These are phyloP conservation scores for Excoecaria agallocha DNA, from an alignment of 345 rosid genomes.

Conservation along the genomic window DNA sequence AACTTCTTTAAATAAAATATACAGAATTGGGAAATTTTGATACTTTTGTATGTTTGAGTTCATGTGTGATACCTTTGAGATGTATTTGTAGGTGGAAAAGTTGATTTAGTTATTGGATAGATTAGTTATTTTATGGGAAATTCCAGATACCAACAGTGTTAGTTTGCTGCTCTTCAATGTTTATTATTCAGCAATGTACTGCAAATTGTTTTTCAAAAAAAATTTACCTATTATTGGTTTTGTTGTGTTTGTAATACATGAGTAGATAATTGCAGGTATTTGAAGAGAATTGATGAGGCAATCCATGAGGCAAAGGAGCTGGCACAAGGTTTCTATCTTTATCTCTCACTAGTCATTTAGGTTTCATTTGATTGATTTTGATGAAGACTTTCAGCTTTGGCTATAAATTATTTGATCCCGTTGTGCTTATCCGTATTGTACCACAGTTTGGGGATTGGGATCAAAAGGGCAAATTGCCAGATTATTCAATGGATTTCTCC, in stretches of 20 bases:
- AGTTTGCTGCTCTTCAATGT: neutral
- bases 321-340: constrained; percentile 45
- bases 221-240: neutral
- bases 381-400: too few species aligned
- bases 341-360: neutral
- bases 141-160: too few species aligned
- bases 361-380: neutral
- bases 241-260: constrained; percentile 7
- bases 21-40: too few species aligned
- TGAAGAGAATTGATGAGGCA: constrained; percentile 71
- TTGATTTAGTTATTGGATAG: too few species aligned
- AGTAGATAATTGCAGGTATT: constrained; percentile 44
- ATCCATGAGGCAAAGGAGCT: constrained; percentile 68
- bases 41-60: too few species aligned
- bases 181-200: neutral
- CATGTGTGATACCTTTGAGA: too few species aligned
- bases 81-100: too few species aligned
- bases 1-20: too few species aligned
- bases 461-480: too few species aligned
- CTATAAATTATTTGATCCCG: neutral
- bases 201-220: neutral
- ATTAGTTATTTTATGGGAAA: too few species aligned
- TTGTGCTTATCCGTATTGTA: neutral
- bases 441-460: too few species aligned
- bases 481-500: too few species aligned